Conservation (phyloP, 73 alveolate genomes). For the Tetrahymena borealis region DNA sequence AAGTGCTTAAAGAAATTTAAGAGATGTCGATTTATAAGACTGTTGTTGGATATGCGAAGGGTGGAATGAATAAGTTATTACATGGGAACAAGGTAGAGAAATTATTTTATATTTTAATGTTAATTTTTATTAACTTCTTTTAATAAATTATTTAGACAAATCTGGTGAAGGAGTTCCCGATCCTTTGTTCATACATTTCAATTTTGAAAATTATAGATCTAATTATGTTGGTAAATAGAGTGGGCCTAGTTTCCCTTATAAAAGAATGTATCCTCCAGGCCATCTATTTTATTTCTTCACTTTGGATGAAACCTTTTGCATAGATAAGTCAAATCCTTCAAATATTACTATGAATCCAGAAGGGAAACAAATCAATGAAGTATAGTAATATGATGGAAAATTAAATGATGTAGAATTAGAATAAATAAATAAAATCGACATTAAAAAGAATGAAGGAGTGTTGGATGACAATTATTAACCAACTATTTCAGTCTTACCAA, state of each 20-base stretch:
- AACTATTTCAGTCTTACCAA: slow-evolving; percentile 7
- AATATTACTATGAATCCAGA: slow-evolving; percentile 2
- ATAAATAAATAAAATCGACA: not conserved
- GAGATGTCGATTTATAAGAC: slow-evolving; percentile 2
- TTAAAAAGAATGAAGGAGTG: not conserved
- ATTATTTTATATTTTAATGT: not conserved
- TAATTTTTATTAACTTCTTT: too few relatives aligned
- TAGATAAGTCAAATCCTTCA: slow-evolving; percentile 6
- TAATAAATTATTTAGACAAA: not conserved
- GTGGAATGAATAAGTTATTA: slow-evolving; percentile 56
- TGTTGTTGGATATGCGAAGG: slow-evolving; percentile 89
- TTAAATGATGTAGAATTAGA: slow-evolving; percentile 11
- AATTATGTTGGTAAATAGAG: slow-evolving; percentile 23
- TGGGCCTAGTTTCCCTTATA: not conserved
- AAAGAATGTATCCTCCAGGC: slow-evolving; percentile 37
- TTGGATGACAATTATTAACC: slow-evolving; percentile 21
- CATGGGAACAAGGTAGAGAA: slow-evolving; percentile 43
- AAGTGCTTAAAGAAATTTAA: slow-evolving; percentile 7
- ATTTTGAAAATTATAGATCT: slow-evolving; percentile 29
- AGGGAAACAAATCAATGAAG: not conserved
- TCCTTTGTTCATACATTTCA: slow-evolving; percentile 18
- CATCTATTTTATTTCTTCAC: slow-evolving; percentile 29
- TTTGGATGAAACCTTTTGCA: not conserved
- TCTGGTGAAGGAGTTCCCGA: slow-evolving; percentile 26
- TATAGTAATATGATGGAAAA: slow-evolving; percentile 2